A percentile compares a stretch with the other conserved stretches of the same genome.
Conservation (phyloP, 31 red algal genomes). For the Porphyra umbilicalis region DNA sequence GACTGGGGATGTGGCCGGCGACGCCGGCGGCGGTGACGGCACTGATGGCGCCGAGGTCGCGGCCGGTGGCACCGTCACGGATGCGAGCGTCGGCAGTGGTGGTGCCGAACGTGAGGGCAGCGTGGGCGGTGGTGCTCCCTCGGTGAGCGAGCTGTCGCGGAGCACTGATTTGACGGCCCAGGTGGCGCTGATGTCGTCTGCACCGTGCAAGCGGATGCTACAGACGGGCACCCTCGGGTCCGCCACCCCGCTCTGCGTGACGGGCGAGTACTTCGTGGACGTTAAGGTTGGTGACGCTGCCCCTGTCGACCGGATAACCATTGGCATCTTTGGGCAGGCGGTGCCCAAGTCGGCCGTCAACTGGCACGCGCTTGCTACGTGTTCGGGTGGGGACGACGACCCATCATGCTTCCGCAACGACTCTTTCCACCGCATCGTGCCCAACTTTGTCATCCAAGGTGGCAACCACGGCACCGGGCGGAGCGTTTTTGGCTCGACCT, state of each 20-base stretch:
- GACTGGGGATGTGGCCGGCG: not conserved
- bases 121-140: no score
- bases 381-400: constrained; percentile 53
- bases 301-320: constrained; percentile 31
- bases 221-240: constrained; percentile 52
- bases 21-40: not conserved
- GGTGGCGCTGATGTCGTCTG: not conserved
- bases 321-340: constrained; percentile 73
- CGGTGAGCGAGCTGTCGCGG: not conserved
- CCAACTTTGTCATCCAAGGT: constrained; percentile 72
- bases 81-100: not conserved
- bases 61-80: not conserved
- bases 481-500: constrained; percentile 57
- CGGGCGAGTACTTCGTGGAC: constrained; percentile 75
- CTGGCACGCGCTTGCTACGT: constrained; percentile 69
- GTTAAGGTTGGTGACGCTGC: constrained; percentile 22
- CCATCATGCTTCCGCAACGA: constrained; percentile 40
- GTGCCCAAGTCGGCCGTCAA: constrained; percentile 83
- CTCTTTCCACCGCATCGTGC: constrained; percentile 73
- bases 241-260: constrained; percentile 46
- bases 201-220: constrained; percentile 32
- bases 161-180: not conserved
- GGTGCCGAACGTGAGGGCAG: no score
- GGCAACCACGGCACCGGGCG: constrained; percentile 76
- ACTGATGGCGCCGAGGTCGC: not conserved